A percentile compares a stretch with the other conserved stretches of the same genome.
Conservation (phyloP, 257 asterid genomes). For the Penstemon barbatus region DNA sequence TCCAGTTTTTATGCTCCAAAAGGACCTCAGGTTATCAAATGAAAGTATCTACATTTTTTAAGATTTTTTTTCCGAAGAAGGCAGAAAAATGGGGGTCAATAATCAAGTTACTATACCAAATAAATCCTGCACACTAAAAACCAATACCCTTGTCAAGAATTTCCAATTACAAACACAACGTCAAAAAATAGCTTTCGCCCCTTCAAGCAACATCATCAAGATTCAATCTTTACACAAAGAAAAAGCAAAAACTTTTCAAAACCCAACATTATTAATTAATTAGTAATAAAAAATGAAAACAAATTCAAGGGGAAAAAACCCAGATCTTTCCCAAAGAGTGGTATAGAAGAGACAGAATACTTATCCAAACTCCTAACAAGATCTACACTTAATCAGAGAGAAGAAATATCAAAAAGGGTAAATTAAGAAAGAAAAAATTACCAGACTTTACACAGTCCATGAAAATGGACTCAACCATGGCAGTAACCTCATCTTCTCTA, state of each 20-base stretch:
- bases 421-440: not conserved
- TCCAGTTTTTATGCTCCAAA: no score
- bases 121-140: not conserved
- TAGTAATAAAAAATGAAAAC: no score
- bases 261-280: not conserved
- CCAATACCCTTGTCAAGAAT: not conserved
- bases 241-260: not conserved
- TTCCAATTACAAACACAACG: not conserved
- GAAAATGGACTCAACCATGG: constrained; percentile 72
- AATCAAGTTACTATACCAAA: not conserved
- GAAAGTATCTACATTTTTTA: no score
- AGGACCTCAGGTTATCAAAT: no score
- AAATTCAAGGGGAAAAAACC: not conserved
- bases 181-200: not conserved
- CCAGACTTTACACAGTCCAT: constrained; percentile 59
- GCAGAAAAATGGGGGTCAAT: no score
- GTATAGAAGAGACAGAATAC: not conserved
- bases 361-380: not conserved
- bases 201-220: constrained; percentile 5
- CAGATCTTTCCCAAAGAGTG: not conserved
- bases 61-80: no score
- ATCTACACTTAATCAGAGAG: not conserved
- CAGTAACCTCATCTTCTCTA: constrained; percentile 79
- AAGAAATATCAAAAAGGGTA: no score
- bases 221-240: not conserved